Conservation (phyloP, 371 early-diverging fungal genomes). For the Fennellomyces sp. region DNA sequence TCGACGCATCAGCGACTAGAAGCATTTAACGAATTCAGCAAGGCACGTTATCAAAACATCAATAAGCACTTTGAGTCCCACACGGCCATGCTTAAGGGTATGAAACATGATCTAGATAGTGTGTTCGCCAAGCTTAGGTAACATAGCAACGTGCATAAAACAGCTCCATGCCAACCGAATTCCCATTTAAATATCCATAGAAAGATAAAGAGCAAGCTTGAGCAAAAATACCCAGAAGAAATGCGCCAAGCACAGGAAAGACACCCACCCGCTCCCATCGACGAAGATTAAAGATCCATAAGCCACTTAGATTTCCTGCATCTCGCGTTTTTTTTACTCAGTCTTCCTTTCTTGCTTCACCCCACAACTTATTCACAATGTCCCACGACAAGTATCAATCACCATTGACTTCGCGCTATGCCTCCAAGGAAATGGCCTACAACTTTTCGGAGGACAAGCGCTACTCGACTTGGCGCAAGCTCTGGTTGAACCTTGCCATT, state of each 20-base stretch:
- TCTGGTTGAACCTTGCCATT: constrained; percentile 93
- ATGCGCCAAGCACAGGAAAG: constrained; percentile 22
- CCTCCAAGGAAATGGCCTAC: constrained; percentile 96
- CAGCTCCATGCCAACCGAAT: background rate
- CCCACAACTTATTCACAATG: constrained; percentile 13
- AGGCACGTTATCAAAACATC: constrained; percentile 44
- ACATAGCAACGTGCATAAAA: background rate
- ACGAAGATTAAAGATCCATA: constrained; percentile 28
- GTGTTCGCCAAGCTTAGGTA: constrained; percentile 43
- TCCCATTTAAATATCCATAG: constrained; percentile 2
- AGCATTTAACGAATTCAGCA: constrained; percentile 52
- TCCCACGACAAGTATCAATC: constrained; percentile 83
- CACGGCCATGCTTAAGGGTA: constrained; percentile 37
- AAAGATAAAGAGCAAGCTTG: constrained; percentile 36
- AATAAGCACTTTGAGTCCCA: constrained; percentile 48
- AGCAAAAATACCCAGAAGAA: constrained; percentile 38
- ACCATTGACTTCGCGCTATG: constrained; percentile 96
- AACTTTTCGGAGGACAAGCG: constrained; percentile 95
- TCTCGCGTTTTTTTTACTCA: background rate
- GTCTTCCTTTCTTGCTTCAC: background rate
- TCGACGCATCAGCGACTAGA: constrained; percentile 30
- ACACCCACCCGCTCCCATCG: constrained; percentile 32
- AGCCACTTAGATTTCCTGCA: background rate
- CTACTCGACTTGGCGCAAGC: constrained; percentile 92
- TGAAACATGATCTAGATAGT: constrained; percentile 41